phyloP scores from a whole-genome alignment of 2,329 filamentous ascomycete genomes.

The Orbilia ellipsospora region DNA sequence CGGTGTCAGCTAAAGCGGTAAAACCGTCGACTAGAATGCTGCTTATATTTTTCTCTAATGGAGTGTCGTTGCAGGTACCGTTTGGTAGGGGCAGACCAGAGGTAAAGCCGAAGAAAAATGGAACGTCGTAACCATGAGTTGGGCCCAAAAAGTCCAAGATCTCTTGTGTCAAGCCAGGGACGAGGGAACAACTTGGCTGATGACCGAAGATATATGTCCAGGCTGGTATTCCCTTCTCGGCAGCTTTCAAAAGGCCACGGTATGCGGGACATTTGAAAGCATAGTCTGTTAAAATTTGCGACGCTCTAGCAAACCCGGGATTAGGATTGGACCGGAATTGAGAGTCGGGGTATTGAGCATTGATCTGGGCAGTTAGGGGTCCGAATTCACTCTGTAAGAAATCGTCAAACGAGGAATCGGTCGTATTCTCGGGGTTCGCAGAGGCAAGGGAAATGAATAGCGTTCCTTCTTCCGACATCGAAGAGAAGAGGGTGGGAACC shows the following conservation, averaged over 20 bases:
- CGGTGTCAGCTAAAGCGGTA: slow-evolving; percentile 11
- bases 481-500: slow-evolving; percentile 33
- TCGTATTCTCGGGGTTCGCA: neutral
- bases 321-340: slow-evolving; percentile 2
- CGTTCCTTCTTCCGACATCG: slow-evolving; percentile 13
- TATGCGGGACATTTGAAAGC: slow-evolving; percentile 34
- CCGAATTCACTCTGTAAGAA: slow-evolving; percentile 25
- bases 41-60: slow-evolving; percentile 17
- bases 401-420: neutral
- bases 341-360: slow-evolving; percentile 25
- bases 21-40: slow-evolving; percentile 20
- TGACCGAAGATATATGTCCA: slow-evolving; percentile 43
- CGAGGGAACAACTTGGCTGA: slow-evolving; percentile 7
- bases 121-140: slow-evolving; percentile 26
- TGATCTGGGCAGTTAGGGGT: slow-evolving; percentile 14
- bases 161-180: neutral
- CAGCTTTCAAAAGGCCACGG: slow-evolving; percentile 20
- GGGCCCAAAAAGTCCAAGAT: slow-evolving; percentile 16
- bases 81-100: slow-evolving; percentile 20
- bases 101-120: slow-evolving; percentile 21
- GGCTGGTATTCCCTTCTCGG: slow-evolving; percentile 30
- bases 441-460: neutral
- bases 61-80: slow-evolving; percentile 23
- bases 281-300: slow-evolving; percentile 40
- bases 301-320: slow-evolving; percentile 25